A percentile compares a stretch with the other conserved stretches of the same genome.
Conservation (phyloP, 192 early-diverging fungal genomes). For the Coemansia aciculifera region DNA sequence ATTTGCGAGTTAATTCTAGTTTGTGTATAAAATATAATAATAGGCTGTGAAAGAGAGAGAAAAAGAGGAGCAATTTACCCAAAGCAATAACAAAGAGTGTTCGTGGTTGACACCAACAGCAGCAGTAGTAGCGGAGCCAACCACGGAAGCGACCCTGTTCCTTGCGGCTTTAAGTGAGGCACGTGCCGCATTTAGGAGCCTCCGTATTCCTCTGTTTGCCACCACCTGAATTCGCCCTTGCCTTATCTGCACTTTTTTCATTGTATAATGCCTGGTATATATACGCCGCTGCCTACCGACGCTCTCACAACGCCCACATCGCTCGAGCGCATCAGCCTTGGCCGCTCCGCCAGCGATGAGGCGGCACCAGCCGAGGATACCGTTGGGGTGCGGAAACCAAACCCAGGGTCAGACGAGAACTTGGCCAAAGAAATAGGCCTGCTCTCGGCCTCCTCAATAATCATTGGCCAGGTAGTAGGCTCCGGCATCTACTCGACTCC, state of each 20-base stretch:
- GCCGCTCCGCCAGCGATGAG: slow-evolving; percentile 6
- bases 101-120: not conserved
- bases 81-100: not conserved
- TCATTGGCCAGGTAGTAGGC: slow-evolving; percentile 75
- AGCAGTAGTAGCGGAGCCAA: not conserved
- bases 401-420: slow-evolving; percentile 25
- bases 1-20: not conserved
- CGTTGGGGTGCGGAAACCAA: slow-evolving; percentile 9
- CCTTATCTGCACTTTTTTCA: not conserved
- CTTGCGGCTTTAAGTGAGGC: not conserved
- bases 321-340: slow-evolving; percentile 13
- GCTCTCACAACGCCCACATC: slow-evolving; percentile 11
- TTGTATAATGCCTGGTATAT: slow-evolving; percentile 19
- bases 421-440: slow-evolving; percentile 50
- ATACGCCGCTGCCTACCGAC: slow-evolving; percentile 29
- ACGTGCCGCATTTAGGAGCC: not conserved
- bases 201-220: not conserved
- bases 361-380: not conserved
- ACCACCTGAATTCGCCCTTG: not conserved
- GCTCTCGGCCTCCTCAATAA: slow-evolving; percentile 64
- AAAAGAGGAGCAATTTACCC: not conserved
- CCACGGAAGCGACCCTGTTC: not conserved
- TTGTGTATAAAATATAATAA: not conserved
- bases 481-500: slow-evolving; percentile 81
- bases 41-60: not conserved